Percentiles rank a stretch among this genome's conserved stretches.
Conservation (phyloP, 129 eudicot genomes). For the Calendula officinalis region DNA sequence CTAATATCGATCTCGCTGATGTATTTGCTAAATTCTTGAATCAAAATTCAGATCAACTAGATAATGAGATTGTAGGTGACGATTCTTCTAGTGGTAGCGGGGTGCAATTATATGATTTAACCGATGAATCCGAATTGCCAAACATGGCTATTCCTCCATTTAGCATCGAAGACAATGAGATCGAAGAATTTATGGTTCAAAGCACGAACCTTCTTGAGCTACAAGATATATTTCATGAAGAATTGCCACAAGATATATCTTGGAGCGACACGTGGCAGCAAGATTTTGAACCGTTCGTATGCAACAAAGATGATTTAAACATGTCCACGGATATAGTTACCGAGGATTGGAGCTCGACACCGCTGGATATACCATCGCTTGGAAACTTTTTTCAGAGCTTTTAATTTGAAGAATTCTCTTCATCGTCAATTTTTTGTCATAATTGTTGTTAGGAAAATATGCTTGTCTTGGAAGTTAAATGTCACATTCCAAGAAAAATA, state of each 20-base stretch:
- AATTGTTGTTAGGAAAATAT: slow-evolving; percentile 22
- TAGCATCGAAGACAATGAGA: slow-evolving; percentile 32
- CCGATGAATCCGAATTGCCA: slow-evolving; percentile 7
- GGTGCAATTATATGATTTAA: slow-evolving; percentile 15
- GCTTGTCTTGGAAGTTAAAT: slow-evolving; percentile 41
- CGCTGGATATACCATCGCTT: slow-evolving; percentile 42
- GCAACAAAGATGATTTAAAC: slow-evolving; percentile 45
- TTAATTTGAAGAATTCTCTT: slow-evolving; percentile 19
- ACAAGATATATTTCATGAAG: slow-evolving; percentile 44
- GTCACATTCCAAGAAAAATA: slow-evolving; percentile 41
- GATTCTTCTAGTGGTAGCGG: slow-evolving; percentile 36
- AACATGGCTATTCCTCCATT: slow-evolving; percentile 12
- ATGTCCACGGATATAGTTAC: slow-evolving; percentile 22
- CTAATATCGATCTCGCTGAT: slow-evolving; percentile 61
- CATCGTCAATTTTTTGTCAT: slow-evolving; percentile 12
- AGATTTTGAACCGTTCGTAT: slow-evolving; percentile 44
- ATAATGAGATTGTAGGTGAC: slow-evolving; percentile 19
- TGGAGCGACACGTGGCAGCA: slow-evolving; percentile 46
- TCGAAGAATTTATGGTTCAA: slow-evolving; percentile 33
- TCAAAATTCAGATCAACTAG: slow-evolving; percentile 24
- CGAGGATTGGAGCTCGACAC: slow-evolving; percentile 50
- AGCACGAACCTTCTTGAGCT: slow-evolving; percentile 38
- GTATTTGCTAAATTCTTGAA: slow-evolving; percentile 64
- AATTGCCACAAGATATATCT: slow-evolving; percentile 31
- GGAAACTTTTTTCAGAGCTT: slow-evolving; percentile 35